Percentiles rank a stretch among this genome's conserved stretches.
Conservation (phyloP, 805 yeast species). For the Candida nonsorbophila region DNA sequence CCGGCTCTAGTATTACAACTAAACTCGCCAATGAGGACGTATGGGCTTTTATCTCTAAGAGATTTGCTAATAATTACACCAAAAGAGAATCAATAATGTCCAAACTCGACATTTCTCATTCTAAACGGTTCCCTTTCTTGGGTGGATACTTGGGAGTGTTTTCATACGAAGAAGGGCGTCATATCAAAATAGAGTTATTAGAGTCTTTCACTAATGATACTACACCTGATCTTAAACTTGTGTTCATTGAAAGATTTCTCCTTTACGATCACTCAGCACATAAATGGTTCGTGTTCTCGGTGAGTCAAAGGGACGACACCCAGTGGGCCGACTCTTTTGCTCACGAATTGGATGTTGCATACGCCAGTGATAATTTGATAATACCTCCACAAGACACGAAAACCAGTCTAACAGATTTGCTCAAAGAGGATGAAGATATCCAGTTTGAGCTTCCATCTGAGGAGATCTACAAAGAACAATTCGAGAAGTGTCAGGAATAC, state of each 20-base stretch:
- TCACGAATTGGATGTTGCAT: slow-evolving; percentile 6
- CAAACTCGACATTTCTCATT: slow-evolving; percentile 10
- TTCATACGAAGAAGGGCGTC: slow-evolving; percentile 83
- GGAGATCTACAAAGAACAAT: slow-evolving; percentile 48
- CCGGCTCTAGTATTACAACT: slow-evolving; percentile 5
- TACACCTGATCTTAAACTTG: slow-evolving; percentile 72
- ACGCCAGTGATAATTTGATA: slow-evolving; percentile 3
- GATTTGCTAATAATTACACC: slow-evolving; percentile 36
- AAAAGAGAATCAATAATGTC: slow-evolving; percentile 21
- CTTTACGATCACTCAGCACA: slow-evolving; percentile 45
- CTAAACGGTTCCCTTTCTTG: slow-evolving; percentile 58
- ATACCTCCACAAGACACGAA: too few relatives aligned
- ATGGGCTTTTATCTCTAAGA: slow-evolving; percentile 50
- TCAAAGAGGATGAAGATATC: slow-evolving; percentile 13
- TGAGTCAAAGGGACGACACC: slow-evolving; percentile 31
- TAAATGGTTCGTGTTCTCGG: slow-evolving; percentile 48
- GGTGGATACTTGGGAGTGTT: slow-evolving; percentile 91
- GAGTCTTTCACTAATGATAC: slow-evolving; percentile 25
- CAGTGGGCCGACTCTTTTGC: slow-evolving; percentile 27
- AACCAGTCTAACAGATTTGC: slow-evolving; percentile 19
- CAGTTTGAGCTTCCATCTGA: slow-evolving; percentile 47
- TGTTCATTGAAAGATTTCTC: slow-evolving; percentile 62
- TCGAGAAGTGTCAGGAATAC: slow-evolving; percentile 59
- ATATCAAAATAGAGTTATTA: slow-evolving; percentile 26
- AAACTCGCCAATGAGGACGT: slow-evolving; percentile 14